Evolutionary conservation across 495 filamentous ascomycete genomes (phyloP).

Genomic region (Hapsidospora chrysogenum): DNA sequence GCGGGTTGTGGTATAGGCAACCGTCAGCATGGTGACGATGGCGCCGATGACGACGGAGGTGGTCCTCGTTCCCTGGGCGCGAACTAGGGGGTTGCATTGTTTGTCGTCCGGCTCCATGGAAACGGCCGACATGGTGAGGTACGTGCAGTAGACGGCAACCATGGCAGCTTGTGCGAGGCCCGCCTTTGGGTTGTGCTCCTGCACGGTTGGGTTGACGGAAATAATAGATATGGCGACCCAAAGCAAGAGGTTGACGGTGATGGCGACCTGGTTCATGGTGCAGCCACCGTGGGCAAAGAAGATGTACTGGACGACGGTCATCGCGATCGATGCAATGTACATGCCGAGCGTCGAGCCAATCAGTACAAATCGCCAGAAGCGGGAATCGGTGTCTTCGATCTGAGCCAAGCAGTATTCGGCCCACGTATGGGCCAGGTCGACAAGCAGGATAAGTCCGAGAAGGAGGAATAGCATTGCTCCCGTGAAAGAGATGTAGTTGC

Average conservation of each 20-base stretch:
- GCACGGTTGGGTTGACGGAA: constrained; percentile 79
- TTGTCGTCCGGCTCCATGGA: constrained; percentile 90
- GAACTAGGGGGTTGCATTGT: constrained; percentile 82
- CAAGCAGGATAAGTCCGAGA: constrained; percentile 78
- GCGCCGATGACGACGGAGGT: constrained; percentile 82
- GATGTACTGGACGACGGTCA: constrained; percentile 94
- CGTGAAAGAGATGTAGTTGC: constrained; percentile 79
- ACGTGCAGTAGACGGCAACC: constrained; percentile 96
- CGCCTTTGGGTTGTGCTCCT: constrained; percentile 84
- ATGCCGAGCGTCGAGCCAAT: constrained; percentile 88
- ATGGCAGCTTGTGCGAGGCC: constrained; percentile 93
- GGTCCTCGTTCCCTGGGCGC: constrained; percentile 76
- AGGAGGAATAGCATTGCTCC: constrained; percentile 90
- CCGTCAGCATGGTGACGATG: constrained; percentile 89
- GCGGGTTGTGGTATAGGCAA: constrained; percentile 93
- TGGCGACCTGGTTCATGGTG: constrained; percentile 79
- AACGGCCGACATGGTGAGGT: constrained; percentile 94
- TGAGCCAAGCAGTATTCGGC: constrained; percentile 87
- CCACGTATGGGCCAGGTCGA: constrained; percentile 96
- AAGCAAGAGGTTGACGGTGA: constrained; percentile 69
- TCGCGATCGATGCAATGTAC: constrained; percentile 76
- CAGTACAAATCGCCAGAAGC: constrained; percentile 65
- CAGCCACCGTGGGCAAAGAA: constrained; percentile 80
- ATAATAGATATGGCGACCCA: constrained; percentile 66
- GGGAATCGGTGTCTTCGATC: constrained; percentile 80